Evolutionary conservation across 352 stramenopile genomes (phyloP).

Genomic region (Phytophthora cajani): DNA sequence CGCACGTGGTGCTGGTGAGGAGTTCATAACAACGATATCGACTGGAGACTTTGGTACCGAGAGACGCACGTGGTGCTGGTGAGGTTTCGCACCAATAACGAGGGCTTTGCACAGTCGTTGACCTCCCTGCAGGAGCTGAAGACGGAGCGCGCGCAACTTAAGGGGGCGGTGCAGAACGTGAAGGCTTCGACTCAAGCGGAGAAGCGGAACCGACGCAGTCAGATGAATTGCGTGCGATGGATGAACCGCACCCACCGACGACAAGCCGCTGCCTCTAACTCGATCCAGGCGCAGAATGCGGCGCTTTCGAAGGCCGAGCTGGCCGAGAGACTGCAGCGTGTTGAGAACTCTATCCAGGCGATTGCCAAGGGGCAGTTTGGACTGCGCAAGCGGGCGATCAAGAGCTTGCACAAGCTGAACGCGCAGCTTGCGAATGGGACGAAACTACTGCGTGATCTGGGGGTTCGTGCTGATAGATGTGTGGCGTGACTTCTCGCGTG

Average conservation of each 20-base stretch:
- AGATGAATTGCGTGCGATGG: slow-evolving; percentile 76
- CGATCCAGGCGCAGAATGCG: slow-evolving; percentile 42
- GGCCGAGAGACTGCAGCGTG: slow-evolving; percentile 42
- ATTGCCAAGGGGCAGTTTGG: slow-evolving; percentile 57
- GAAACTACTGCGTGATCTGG: slow-evolving; percentile 45
- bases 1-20: slow-evolving; percentile 45
- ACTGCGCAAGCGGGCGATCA: slow-evolving; percentile 57
- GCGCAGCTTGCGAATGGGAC: slow-evolving; percentile 46
- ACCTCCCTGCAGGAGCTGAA: slow-evolving; percentile 57
- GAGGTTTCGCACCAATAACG: slow-evolving; percentile 40
- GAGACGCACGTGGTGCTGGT: slow-evolving; percentile 56
- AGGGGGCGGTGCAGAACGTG: slow-evolving; percentile 53
- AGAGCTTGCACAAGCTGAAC: slow-evolving; percentile 53
- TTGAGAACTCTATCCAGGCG: slow-evolving; percentile 49
- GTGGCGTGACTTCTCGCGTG: neutral
- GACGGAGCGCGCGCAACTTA: slow-evolving; percentile 50
- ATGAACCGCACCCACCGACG: slow-evolving; percentile 70
- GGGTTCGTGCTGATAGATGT: neutral
- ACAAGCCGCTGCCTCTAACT: slow-evolving; percentile 42
- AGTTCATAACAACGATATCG: slow-evolving; percentile 31
- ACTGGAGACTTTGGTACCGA: slow-evolving; percentile 66
- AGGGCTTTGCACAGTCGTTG: slow-evolving; percentile 46
- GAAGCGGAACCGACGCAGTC: slow-evolving; percentile 54
- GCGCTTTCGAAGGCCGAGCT: slow-evolving; percentile 62
- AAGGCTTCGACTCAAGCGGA: slow-evolving; percentile 56